Evolutionary conservation across 345 rosid genomes (phyloP).

Genomic region (Limnanthes douglasii): DNA sequence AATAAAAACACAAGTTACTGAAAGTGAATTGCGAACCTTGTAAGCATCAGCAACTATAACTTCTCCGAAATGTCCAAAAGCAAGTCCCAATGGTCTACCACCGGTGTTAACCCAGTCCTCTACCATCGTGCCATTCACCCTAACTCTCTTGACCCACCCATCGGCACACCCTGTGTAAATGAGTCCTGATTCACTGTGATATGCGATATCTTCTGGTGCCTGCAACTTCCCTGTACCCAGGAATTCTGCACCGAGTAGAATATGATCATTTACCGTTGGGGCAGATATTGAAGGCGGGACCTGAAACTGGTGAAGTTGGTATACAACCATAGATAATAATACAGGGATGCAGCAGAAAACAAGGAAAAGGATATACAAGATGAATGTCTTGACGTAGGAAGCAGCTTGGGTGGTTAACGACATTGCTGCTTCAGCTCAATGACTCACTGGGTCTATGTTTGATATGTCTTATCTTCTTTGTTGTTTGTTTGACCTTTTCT

Average conservation of each 20-base stretch:
- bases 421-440: too few species aligned
- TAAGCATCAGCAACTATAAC: conserved; percentile 56
- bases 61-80: conserved; percentile 22
- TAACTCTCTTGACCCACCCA: conserved; percentile 63
- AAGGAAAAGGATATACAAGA: too few species aligned
- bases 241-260: conserved; percentile 19
- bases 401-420: too few species aligned
- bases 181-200: conserved; percentile 14
- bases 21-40: conserved; percentile 24
- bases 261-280: too few species aligned
- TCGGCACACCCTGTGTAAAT: conserved; percentile 34
- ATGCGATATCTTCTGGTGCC: conserved; percentile 35
- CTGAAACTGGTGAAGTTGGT: too few species aligned
- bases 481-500: too few species aligned
- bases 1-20: background rate
- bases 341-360: too few species aligned
- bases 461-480: too few species aligned
- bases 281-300: too few species aligned
- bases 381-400: too few species aligned
- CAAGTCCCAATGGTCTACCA: conserved; percentile 79
- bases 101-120: conserved; percentile 57
- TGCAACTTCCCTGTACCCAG: conserved; percentile 18
- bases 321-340: too few species aligned
- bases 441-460: too few species aligned
- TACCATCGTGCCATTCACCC: conserved; percentile 32